Percentiles rank a stretch among this genome's conserved stretches.
Evolutionary conservation across 1,284 basidiomycete genomes (phyloP).

Genomic region (Moesziomyces sp.): DNA sequence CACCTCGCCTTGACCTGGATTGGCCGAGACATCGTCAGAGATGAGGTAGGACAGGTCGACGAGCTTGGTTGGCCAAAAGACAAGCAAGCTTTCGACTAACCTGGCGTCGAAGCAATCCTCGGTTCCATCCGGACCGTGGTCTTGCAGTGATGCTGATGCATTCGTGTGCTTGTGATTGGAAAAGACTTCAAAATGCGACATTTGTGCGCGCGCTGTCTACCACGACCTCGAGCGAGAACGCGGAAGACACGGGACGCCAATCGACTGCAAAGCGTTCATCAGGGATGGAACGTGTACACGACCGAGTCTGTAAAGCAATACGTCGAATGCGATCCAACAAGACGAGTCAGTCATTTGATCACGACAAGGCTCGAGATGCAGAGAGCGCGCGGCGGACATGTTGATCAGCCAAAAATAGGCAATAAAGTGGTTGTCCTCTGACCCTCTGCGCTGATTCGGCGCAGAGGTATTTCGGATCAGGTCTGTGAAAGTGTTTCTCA

Average conservation of each 20-base stretch:
- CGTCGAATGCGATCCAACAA: not conserved
- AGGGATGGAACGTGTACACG: constrained; percentile 3
- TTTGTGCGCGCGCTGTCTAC: constrained; percentile 22
- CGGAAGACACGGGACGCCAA: constrained; percentile 21
- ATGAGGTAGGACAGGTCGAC: constrained; percentile 7
- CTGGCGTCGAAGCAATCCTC: not conserved
- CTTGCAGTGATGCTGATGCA: constrained; percentile 1
- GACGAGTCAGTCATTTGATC: constrained; percentile 4
- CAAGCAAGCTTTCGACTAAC: constrained; percentile 21
- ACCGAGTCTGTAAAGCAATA: not conserved
- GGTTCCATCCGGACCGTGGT: not conserved
- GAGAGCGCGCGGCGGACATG: too few species aligned
- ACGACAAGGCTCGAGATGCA: too few species aligned
- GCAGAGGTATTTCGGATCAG: constrained; percentile 49
- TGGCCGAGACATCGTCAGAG: not conserved
- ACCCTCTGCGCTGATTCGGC: constrained; percentile 47
- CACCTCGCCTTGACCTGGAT: not conserved
- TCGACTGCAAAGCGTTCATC: constrained; percentile 18
- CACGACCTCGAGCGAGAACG: constrained; percentile 44
- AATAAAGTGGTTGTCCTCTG: constrained; percentile 53
- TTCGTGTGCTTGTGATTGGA: not conserved
- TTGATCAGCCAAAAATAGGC: constrained; percentile 48
- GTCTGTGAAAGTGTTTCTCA: constrained; percentile 54
- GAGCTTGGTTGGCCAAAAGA: constrained; percentile 42
- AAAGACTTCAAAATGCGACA: constrained; percentile 30